Percentiles rank a stretch among this genome's conserved stretches.
Evolutionary conservation across 1,139 yeast species (phyloP).

Genomic region (Candida smagusa): DNA sequence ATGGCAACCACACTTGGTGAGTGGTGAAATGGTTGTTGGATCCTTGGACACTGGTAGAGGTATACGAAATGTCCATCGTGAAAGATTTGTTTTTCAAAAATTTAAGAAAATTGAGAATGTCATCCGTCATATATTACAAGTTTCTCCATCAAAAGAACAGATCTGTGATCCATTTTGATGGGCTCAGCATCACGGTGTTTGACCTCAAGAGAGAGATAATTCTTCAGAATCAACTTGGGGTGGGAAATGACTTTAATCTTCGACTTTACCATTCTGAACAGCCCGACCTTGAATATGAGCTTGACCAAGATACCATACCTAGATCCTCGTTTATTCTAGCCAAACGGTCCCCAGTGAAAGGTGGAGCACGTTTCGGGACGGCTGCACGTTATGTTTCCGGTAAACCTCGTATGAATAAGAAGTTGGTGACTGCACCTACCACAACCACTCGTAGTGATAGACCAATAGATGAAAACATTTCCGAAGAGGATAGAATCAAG

Average conservation of each 20-base stretch:
- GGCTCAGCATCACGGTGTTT: slow-evolving; percentile 92
- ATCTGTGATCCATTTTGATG: slow-evolving; percentile 84
- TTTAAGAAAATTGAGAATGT: slow-evolving; percentile 45
- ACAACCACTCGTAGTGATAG: slow-evolving; percentile 7
- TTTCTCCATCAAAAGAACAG: slow-evolving; percentile 83
- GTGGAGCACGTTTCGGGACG: slow-evolving; percentile 56
- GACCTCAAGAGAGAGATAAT: slow-evolving; percentile 91
- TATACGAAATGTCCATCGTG: slow-evolving; percentile 16
- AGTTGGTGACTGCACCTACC: slow-evolving; percentile 25
- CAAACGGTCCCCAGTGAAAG: slow-evolving; percentile 67
- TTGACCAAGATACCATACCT: slow-evolving; percentile 86
- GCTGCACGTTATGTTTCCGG: slow-evolving; percentile 86
- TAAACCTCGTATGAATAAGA: slow-evolving; percentile 57
- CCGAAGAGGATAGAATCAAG: slow-evolving; percentile 86
- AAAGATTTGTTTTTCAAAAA: slow-evolving; percentile 2
- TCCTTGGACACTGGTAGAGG: slow-evolving; percentile 23
- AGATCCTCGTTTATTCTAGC: slow-evolving; percentile 84
- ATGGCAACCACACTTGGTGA: slow-evolving; percentile 26
- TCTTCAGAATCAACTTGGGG: slow-evolving; percentile 72
- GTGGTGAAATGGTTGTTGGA: slow-evolving; percentile 22
- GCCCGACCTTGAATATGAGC: slow-evolving; percentile 79
- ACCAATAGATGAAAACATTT: slow-evolving; percentile 37
- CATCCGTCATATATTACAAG: slow-evolving; percentile 84
- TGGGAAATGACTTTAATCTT: slow-evolving; percentile 82
- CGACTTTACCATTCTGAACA: slow-evolving; percentile 59